A percentile compares a stretch with the other conserved stretches of the same genome.
Evolutionary conservation across 1,139 yeast species (phyloP).

Genomic region (Komagataea norvegica): DNA sequence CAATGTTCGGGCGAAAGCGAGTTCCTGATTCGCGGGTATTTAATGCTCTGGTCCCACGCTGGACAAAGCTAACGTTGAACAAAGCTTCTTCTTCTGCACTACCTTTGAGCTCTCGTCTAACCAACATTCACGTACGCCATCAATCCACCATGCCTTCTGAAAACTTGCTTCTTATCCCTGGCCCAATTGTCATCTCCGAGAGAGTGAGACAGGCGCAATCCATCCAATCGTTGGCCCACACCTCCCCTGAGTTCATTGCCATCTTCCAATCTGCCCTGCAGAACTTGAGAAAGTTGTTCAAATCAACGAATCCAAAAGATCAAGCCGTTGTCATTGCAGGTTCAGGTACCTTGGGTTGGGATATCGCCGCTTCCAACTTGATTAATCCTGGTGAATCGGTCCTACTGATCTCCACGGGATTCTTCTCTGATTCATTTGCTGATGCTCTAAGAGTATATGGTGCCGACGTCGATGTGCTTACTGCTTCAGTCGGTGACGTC

Average conservation of each 20-base stretch:
- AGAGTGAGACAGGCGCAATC: constrained; percentile 78
- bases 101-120: too few relatives aligned
- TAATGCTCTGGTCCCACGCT: neutral
- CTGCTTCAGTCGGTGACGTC: constrained; percentile 69
- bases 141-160: constrained; percentile 13
- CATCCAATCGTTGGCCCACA: constrained; percentile 83
- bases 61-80: neutral
- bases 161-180: constrained; percentile 68
- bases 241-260: constrained; percentile 78
- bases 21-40: neutral
- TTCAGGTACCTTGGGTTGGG: constrained; percentile 96
- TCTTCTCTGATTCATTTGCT: constrained; percentile 83
- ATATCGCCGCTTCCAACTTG: constrained; percentile 76
- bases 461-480: constrained; percentile 55
- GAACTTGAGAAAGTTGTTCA: constrained; percentile 69
- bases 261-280: constrained; percentile 67
- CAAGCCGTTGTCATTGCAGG: constrained; percentile 85
- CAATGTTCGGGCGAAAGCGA: constrained; percentile 13
- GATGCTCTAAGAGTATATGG: constrained; percentile 73
- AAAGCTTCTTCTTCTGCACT: neutral
- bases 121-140: too few relatives aligned
- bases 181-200: constrained; percentile 88
- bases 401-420: constrained; percentile 87
- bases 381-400: constrained; percentile 56
- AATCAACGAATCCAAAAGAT: constrained; percentile 50